Percentiles rank a stretch among this genome's conserved stretches.
These are phyloP conservation scores for Onygena corvina DNA, from an alignment of 2,329 filamentous ascomycete genomes.

Conservation along the genomic window DNA sequence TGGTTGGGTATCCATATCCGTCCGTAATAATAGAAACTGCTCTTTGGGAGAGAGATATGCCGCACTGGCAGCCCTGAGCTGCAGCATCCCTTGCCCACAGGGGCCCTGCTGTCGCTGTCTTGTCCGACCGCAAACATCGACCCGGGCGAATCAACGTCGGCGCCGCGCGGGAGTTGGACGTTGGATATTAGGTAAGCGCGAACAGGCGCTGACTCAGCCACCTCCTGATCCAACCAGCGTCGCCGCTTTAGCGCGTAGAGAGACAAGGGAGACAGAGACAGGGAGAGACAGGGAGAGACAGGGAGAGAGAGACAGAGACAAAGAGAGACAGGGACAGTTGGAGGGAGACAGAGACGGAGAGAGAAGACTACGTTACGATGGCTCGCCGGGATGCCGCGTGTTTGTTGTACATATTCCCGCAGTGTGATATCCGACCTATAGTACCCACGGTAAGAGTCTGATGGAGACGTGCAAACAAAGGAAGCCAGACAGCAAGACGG, in stretches of 20 bases:
- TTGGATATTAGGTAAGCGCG: not conserved
- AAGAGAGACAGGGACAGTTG: too few species aligned
- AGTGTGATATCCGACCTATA: too few species aligned
- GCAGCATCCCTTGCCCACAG: too few species aligned
- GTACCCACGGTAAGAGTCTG: too few species aligned
- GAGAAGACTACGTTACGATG: too few species aligned
- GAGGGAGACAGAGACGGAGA: too few species aligned
- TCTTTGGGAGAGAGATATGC: not conserved
- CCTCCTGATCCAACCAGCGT: not conserved
- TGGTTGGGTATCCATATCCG: conserved; percentile 2
- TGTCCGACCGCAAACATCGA: not conserved
- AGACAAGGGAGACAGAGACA: too few species aligned
- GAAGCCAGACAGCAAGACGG: not conserved
- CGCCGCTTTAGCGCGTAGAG: conserved; percentile 4
- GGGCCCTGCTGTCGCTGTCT: not conserved
- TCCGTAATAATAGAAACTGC: not conserved
- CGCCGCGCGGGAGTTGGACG: not conserved
- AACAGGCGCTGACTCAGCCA: not conserved
- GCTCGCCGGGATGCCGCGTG: too few species aligned
- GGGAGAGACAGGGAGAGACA: too few species aligned
- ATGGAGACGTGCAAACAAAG: conserved; percentile 2
- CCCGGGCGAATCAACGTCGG: not conserved
- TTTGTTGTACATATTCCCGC: too few species aligned
- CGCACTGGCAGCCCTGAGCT: not conserved
- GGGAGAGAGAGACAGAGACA: too few species aligned